Percentiles rank a stretch among this genome's conserved stretches.
phyloP scores from a whole-genome alignment of 2,329 filamentous ascomycete genomes.

The Emericellopsis atlantica region DNA sequence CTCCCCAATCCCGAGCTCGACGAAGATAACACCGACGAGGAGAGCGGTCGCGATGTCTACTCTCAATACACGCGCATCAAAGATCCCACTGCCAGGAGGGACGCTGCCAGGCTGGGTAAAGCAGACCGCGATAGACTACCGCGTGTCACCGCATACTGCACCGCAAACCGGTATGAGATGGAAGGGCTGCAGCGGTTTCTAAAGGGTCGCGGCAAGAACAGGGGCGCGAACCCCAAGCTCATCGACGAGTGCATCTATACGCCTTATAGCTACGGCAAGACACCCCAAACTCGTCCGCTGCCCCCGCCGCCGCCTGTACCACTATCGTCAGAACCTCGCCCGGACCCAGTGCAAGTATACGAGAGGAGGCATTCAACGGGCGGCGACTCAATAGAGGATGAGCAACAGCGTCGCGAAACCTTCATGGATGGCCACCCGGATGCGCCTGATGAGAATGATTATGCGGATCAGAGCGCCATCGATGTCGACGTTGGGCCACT shows the following conservation, averaged over 20 bases:
- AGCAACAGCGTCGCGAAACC: slow-evolving; percentile 23
- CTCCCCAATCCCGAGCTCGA: slow-evolving; percentile 79
- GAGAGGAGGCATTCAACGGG: slow-evolving; percentile 69
- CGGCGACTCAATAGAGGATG: slow-evolving; percentile 36
- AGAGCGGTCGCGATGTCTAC: slow-evolving; percentile 90
- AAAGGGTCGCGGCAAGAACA: slow-evolving; percentile 67
- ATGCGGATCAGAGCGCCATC: slow-evolving; percentile 10
- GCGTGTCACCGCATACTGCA: slow-evolving; percentile 92
- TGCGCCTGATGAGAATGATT: slow-evolving; percentile 10
- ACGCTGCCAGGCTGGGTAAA: slow-evolving; percentile 86
- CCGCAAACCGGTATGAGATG: slow-evolving; percentile 81
- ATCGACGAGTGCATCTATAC: slow-evolving; percentile 98
- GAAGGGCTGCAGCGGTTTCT: slow-evolving; percentile 83
- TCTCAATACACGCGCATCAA: slow-evolving; percentile 97
- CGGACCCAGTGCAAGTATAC: slow-evolving; percentile 29
- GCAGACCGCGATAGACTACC: slow-evolving; percentile 80
- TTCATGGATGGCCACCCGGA: background rate
- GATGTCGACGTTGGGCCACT: slow-evolving; percentile 10
- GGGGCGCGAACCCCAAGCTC: slow-evolving; percentile 75
- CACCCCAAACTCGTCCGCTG: slow-evolving; percentile 4
- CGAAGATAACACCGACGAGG: slow-evolving; percentile 68
- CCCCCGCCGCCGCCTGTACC: slow-evolving; percentile 1
- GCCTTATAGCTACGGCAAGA: slow-evolving; percentile 67
- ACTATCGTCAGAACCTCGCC: slow-evolving; percentile 3
- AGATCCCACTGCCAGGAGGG: slow-evolving; percentile 81